Evolutionary conservation across 495 filamentous ascomycete species (phyloP).

Genomic region (Bombardia bombarda): DNA sequence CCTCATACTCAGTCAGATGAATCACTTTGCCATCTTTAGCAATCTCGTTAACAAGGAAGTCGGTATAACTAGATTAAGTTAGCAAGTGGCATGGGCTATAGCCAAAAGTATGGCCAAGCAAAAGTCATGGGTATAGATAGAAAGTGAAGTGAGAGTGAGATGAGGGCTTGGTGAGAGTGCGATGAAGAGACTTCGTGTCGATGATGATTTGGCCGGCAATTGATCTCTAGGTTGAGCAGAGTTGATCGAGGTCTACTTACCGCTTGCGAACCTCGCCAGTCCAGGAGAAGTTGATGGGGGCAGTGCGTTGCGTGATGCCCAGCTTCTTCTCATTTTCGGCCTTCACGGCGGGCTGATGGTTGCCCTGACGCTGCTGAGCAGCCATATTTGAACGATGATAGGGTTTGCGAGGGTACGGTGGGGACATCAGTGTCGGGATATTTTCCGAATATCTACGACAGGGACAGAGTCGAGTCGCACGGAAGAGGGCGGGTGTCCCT

Average conservation of each 20-base stretch:
- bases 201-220: neutral
- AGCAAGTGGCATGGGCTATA: neutral
- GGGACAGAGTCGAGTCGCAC: too few species aligned
- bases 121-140: too few species aligned
- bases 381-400: too few species aligned
- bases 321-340: constrained; percentile 25
- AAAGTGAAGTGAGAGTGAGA: neutral
- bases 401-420: neutral
- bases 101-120: neutral
- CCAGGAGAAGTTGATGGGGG: constrained; percentile 25
- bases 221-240: neutral
- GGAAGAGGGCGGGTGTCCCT: too few species aligned
- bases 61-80: constrained; percentile 61
- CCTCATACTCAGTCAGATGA: constrained; percentile 55
- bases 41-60: constrained; percentile 95
- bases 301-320: constrained; percentile 27
- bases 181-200: neutral
- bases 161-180: neutral
- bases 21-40: constrained; percentile 66
- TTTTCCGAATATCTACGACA: too few species aligned
- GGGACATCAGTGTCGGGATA: neutral
- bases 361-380: constrained; percentile 14
- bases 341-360: constrained; percentile 26
- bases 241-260: constrained; percentile 8
- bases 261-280: constrained; percentile 31